Evolutionary conservation across 2,329 filamentous ascomycete species (phyloP).

Genomic region (Monosporascus sp.): DNA sequence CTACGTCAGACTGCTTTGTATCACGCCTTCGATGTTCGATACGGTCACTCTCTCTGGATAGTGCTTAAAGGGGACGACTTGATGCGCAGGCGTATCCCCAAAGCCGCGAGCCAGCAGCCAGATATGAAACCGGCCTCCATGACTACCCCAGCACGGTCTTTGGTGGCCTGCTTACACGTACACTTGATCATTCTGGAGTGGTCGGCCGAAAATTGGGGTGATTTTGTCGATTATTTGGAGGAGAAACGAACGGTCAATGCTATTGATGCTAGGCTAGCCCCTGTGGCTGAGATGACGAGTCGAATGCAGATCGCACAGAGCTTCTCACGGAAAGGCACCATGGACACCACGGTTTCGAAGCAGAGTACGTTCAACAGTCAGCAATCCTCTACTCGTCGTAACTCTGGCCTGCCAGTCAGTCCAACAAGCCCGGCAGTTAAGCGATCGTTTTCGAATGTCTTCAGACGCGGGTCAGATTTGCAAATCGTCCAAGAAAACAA

Average conservation of each 20-base stretch:
- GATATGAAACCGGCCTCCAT: constrained; percentile 4
- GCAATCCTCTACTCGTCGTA: constrained; percentile 2
- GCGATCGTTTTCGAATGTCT: constrained; percentile 3
- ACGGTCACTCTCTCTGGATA: constrained; percentile 12
- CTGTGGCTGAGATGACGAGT: constrained; percentile 7
- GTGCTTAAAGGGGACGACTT: constrained; percentile 15
- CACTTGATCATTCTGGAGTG: constrained; percentile 16
- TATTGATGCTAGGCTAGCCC: constrained; percentile 7
- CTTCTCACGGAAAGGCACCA: not conserved
- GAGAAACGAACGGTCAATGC: constrained; percentile 1
- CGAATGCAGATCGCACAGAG: constrained; percentile 1
- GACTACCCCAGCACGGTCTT: constrained; percentile 8
- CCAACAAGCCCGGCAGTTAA: constrained; percentile 1
- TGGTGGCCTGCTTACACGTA: constrained; percentile 8
- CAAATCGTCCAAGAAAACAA: not conserved
- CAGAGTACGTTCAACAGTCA: constrained; percentile 1
- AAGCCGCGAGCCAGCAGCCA: constrained; percentile 1
- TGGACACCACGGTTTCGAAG: no score
- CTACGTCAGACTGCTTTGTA: constrained; percentile 14
- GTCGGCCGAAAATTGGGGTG: constrained; percentile 14
- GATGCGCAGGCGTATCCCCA: constrained; percentile 9
- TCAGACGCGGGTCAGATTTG: not conserved
- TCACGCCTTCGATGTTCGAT: constrained; percentile 14
- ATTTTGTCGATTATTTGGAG: constrained; percentile 14
- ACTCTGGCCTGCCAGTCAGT: not conserved